phyloP scores from a whole-genome alignment of 192 early-diverging fungal genomes.

The Geosiphon pyriformis region DNA sequence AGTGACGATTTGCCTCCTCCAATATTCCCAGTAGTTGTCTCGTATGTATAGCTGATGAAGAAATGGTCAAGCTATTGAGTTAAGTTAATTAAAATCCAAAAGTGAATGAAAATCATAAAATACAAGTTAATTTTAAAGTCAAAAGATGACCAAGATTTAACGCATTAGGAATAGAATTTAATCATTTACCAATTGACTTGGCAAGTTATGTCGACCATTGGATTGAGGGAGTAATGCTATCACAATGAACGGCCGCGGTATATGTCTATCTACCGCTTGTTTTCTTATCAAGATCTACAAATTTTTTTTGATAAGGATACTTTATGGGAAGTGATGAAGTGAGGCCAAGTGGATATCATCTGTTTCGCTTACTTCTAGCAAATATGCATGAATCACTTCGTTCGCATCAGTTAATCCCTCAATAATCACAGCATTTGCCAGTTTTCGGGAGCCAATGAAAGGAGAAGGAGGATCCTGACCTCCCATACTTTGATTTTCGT shows the following conservation, averaged over 20 bases:
- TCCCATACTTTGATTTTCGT: conserved; percentile 29
- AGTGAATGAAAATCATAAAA: neutral
- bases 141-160: neutral
- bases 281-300: conserved; percentile 33
- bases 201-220: conserved; percentile 30
- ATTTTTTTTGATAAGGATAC: no score
- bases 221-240: conserved; percentile 32
- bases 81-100: neutral
- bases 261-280: conserved; percentile 31
- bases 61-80: conserved; percentile 18
- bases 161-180: neutral
- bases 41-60: conserved; percentile 23
- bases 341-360: no score
- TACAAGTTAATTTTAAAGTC: neutral
- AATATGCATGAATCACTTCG: conserved; percentile 29
- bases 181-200: conserved; percentile 35
- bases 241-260: conserved; percentile 33
- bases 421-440: conserved; percentile 39
- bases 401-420: conserved; percentile 35
- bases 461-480: conserved; percentile 23
- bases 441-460: conserved; percentile 22
- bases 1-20: conserved; percentile 1
- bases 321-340: no score
- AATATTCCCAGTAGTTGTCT: neutral
- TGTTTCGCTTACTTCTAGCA: conserved; percentile 42